These are phyloP conservation scores for Cryptosporidium sp. DNA, from an alignment of 169 alveolate species.

Conservation along the genomic window DNA sequence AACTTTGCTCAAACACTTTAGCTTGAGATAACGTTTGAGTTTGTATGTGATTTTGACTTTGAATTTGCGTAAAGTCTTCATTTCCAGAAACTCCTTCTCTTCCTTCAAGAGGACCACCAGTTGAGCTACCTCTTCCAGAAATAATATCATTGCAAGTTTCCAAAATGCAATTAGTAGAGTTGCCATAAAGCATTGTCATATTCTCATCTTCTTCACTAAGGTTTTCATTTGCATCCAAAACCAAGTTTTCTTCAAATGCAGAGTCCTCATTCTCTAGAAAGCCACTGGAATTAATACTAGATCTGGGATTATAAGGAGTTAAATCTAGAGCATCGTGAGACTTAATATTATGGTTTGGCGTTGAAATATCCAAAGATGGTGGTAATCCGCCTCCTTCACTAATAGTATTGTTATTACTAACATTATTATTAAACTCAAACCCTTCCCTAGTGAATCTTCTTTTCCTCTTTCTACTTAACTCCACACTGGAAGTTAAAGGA, in stretches of 20 bases:
- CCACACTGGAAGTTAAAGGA: slow-evolving; percentile 40
- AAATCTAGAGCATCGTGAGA: background rate
- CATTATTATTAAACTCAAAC: background rate
- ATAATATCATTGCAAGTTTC: background rate
- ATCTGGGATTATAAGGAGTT: slow-evolving; percentile 1
- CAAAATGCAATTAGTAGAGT: background rate
- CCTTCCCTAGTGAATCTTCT: slow-evolving; percentile 74
- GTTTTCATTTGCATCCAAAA: slow-evolving; percentile 48
- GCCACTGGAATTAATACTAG: background rate
- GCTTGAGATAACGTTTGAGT: background rate
- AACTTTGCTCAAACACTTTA: background rate
- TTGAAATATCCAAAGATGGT: background rate
- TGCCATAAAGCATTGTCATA: background rate
- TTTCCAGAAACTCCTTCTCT: background rate
- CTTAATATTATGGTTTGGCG: background rate
- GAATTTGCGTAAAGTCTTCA: background rate
- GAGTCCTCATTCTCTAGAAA: slow-evolving; percentile 22
- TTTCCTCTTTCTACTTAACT: slow-evolving; percentile 48
- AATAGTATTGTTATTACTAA: background rate
- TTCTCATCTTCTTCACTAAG: slow-evolving; percentile 60
- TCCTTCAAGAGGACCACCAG: background rate
- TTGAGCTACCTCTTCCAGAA: background rate
- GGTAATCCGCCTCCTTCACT: background rate
- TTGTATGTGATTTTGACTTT: background rate
- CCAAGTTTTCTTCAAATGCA: slow-evolving; percentile 34